Conservation (phyloP, 352 stramenopile species). For the Blastocystis sp. region DNA sequence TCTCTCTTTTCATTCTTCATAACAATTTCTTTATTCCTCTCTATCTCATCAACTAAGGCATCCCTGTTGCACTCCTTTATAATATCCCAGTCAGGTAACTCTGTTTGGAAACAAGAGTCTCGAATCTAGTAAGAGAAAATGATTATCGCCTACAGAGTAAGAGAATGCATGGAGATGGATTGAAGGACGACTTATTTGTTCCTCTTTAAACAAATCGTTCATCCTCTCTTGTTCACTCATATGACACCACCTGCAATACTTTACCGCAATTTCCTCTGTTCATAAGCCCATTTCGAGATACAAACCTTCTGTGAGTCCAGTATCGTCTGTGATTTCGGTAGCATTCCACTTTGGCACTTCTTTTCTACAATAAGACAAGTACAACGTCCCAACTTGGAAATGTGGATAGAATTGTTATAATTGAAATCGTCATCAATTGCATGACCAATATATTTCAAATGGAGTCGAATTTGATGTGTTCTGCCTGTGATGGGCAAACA, state of each 20-base stretch:
- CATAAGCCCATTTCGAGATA: background rate
- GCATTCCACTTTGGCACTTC: background rate
- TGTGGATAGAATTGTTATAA: conserved; percentile 22
- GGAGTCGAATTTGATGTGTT: conserved; percentile 58
- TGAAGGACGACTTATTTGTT: background rate
- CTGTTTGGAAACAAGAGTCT: conserved; percentile 15
- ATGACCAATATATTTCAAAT: conserved; percentile 41
- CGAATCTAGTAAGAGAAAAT: background rate
- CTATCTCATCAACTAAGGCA: background rate
- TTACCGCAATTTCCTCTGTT: conserved; percentile 5
- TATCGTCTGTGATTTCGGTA: background rate
- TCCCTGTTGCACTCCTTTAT: background rate
- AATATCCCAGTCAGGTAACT: background rate
- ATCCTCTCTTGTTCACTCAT: conserved; percentile 37
- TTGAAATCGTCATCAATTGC: conserved; percentile 58
- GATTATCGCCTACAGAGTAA: background rate
- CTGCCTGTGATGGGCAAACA: conserved; percentile 50
- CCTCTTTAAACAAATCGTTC: conserved; percentile 51
- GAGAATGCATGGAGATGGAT: conserved; percentile 35
- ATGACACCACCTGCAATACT: conserved; percentile 37
- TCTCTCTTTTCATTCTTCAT: background rate
- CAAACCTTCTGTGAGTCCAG: background rate
- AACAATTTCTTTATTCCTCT: background rate
- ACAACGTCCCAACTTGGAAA: background rate
- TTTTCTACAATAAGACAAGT: background rate